Base-by-base conservation (phyloP, 257 asterid genomes). In the Prunella vulgaris region DNA sequence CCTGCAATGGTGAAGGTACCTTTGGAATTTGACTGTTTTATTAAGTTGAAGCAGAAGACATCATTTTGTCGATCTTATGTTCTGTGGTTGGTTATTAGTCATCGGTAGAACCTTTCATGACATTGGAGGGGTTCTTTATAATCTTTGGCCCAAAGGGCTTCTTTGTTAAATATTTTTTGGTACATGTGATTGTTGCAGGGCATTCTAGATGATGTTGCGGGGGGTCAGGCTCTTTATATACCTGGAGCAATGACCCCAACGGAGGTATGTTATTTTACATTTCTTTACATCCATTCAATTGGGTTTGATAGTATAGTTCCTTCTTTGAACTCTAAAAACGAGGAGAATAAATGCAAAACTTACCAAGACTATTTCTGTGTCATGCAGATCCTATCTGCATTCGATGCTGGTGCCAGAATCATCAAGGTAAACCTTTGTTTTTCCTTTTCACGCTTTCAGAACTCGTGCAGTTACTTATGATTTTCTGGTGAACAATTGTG, bases 171-270 rank as follows among this genome's bases (percentile, higher is more conserved):
- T 53, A 42, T n/a, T n/a, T 66, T 53, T 51, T 24, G 35, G 28
- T 53, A 18, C 69, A 56, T 69, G 40, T 87, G 57, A 40, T 65
- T 76, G 76, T 74, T 65, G 49, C 85, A 90, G 96, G 97, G 76
- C 22, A 80, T 90, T 75, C 74, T 85, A 9, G 83, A 80, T 59
- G 85, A 84, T 64, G 87, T 80, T 80, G 73, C 82, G 2, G 78
- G 73, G 38, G 74, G 74, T 51, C 81, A 84, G 56, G 88, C 86
- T 77, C 74, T 88, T 20, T 90, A 86, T 68, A 83, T 90, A 80
- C 97, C 96, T 66, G 97, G 97, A n/a, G 95, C 79, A 40, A 85
- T 85, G 91, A 90, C 97, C 38, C 95, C 97, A 20, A 86, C 95
- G 8, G 97, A 90, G 92, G 96, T 88, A 73, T 60, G 77, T 25